Evolutionary conservation across 352 stramenopile species (phyloP).

Genomic region (Globisporangium orthogonon): DNA sequence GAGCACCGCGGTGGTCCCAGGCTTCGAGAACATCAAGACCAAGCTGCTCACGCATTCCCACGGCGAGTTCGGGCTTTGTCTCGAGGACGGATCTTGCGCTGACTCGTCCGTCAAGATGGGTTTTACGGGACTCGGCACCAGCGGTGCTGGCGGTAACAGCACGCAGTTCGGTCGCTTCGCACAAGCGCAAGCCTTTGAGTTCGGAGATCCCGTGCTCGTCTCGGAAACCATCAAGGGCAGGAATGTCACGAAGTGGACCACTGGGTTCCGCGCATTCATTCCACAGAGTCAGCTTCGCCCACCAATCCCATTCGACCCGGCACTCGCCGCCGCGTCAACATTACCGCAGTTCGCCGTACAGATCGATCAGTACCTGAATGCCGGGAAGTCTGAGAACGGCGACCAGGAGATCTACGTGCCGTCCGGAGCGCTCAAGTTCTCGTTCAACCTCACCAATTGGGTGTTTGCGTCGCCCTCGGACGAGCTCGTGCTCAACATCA

Average conservation of each 20-base stretch:
- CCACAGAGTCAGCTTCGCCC: slow-evolving; percentile 11
- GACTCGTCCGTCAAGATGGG: slow-evolving; percentile 12
- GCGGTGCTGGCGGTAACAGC: neutral
- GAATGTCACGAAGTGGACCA: slow-evolving; percentile 9
- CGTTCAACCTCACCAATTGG: slow-evolving; percentile 17
- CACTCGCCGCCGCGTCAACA: neutral
- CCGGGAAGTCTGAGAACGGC: slow-evolving; percentile 6
- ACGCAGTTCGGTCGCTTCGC: slow-evolving; percentile 8
- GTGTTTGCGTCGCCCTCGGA: slow-evolving; percentile 7
- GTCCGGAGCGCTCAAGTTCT: slow-evolving; percentile 19
- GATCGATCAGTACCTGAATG: slow-evolving; percentile 16
- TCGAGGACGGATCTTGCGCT: slow-evolving; percentile 2
- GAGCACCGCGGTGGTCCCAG: neutral
- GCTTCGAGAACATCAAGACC: slow-evolving; percentile 4
- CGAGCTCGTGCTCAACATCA: slow-evolving; percentile 16
- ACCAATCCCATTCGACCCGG: slow-evolving; percentile 11
- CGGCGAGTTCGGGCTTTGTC: slow-evolving; percentile 19
- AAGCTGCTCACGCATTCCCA: slow-evolving; percentile 11
- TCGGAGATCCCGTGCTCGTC: slow-evolving; percentile 5
- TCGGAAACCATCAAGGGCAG: neutral
- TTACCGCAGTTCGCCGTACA: slow-evolving; percentile 9
- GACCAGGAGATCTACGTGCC: slow-evolving; percentile 8
- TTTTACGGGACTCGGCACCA: slow-evolving; percentile 13
- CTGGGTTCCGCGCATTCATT: slow-evolving; percentile 13
- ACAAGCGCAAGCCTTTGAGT: slow-evolving; percentile 11